These are phyloP conservation scores for Cladorrhinum samala DNA, from an alignment of 495 filamentous ascomycete genomes.

Conservation along the genomic window DNA sequence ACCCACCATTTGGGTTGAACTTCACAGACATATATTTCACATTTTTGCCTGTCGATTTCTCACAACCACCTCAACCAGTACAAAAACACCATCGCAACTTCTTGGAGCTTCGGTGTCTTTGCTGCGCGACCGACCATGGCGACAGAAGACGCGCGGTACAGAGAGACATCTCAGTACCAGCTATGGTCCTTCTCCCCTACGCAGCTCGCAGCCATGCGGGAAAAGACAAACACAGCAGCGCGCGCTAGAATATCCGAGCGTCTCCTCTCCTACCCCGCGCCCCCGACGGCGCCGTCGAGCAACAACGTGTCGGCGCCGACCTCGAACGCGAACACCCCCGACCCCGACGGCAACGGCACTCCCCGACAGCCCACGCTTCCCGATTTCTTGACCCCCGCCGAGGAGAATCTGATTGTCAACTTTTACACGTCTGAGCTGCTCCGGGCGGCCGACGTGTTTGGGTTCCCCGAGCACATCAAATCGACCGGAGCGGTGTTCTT, in stretches of 20 bases:
- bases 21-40: no score
- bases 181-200: conserved; percentile 87
- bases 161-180: conserved; percentile 81
- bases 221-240: conserved; percentile 69
- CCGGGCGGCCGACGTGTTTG: conserved; percentile 67
- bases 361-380: conserved; percentile 38
- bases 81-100: no score
- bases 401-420: conserved; percentile 74
- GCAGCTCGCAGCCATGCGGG: conserved; percentile 61
- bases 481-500: conserved; percentile 90
- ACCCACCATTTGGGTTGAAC: no score
- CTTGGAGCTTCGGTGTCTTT: no score
- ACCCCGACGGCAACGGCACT: conserved; percentile 18
- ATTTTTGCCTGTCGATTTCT: no score
- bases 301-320: conserved; percentile 26
- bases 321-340: conserved; percentile 30
- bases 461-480: conserved; percentile 73
- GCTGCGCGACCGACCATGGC: conserved; percentile 37
- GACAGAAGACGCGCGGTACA: conserved; percentile 83
- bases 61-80: no score
- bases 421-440: conserved; percentile 72
- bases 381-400: conserved; percentile 70
- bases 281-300: conserved; percentile 6
- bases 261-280: conserved; percentile 12
- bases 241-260: conserved; percentile 58